These are phyloP conservation scores for Aechmea fasciata DNA, from an alignment of 176 grass and related monocot genomes.

Conservation along the genomic window DNA sequence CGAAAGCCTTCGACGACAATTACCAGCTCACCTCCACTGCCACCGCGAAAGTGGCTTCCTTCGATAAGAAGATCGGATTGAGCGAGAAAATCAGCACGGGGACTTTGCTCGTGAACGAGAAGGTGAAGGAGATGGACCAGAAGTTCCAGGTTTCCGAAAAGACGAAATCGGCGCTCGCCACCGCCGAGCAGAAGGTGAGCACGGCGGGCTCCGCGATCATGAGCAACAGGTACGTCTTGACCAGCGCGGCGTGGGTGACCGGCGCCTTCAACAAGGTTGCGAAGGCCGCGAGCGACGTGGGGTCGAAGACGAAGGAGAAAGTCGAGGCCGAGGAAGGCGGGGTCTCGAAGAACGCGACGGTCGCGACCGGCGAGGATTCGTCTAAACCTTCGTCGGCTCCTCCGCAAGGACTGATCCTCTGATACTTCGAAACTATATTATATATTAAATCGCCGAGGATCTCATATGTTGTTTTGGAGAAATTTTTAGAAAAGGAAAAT, in stretches of 20 bases:
- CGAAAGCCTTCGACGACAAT: slow-evolving; percentile 68
- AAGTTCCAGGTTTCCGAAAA: slow-evolving; percentile 85
- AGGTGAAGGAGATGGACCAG: slow-evolving; percentile 72
- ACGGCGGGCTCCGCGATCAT: slow-evolving; percentile 63
- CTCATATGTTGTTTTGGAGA: no score
- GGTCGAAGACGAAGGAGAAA: slow-evolving; percentile 87
- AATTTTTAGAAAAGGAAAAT: no score
- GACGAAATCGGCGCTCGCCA: slow-evolving; percentile 48
- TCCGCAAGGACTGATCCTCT: not conserved
- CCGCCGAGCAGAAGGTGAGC: slow-evolving; percentile 72
- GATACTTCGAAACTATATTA: not conserved
- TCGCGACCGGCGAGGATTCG: not conserved
- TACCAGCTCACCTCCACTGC: slow-evolving; percentile 72
- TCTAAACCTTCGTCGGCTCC: not conserved
- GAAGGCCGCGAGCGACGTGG: slow-evolving; percentile 52
- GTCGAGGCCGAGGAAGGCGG: slow-evolving; percentile 39
- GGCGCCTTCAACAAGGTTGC: slow-evolving; percentile 53
- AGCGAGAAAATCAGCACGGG: slow-evolving; percentile 63
- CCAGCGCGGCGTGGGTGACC: slow-evolving; percentile 52
- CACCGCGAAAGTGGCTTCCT: slow-evolving; percentile 48
- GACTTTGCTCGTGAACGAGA: slow-evolving; percentile 53
- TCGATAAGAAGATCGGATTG: slow-evolving; percentile 84
- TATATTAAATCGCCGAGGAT: no score
- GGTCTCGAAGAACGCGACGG: not conserved
- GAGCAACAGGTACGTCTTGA: slow-evolving; percentile 89